Conservation (phyloP, 106 monocot genomes). For the Apostasia ramifera region DNA sequence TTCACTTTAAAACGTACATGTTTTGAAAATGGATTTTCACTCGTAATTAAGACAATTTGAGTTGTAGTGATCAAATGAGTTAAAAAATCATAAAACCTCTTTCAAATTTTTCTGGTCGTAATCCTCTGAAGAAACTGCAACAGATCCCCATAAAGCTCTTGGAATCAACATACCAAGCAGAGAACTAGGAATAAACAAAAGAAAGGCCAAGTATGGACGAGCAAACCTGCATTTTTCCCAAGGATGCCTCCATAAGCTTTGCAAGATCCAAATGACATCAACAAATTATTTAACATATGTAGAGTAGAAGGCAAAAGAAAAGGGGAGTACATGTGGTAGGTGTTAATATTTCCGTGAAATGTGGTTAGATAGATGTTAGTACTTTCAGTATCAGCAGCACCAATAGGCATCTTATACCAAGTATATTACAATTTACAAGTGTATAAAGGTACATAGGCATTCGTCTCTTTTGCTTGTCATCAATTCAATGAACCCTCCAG, state of each 20-base stretch:
- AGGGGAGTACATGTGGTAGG: no score
- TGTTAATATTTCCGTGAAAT: no score
- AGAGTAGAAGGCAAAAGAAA: no score
- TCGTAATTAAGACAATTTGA: background rate
- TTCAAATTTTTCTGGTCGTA: slow-evolving; percentile 19
- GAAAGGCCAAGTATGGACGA: slow-evolving; percentile 82
- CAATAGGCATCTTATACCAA: no score
- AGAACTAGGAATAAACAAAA: slow-evolving; percentile 90
- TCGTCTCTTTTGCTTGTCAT: no score
- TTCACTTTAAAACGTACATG: no score
- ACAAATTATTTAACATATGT: background rate
- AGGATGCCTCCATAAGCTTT: background rate
- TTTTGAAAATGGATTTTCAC: no score
- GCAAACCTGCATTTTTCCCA: slow-evolving; percentile 77
- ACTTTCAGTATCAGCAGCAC: no score
- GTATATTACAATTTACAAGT: no score
- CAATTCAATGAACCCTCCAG: no score
- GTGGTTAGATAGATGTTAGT: no score
- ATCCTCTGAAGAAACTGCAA: slow-evolving; percentile 30
- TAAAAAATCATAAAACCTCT: slow-evolving; percentile 26
- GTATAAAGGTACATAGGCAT: no score
- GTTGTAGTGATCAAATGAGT: background rate
- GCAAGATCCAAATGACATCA: background rate
- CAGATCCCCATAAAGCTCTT: slow-evolving; percentile 53
- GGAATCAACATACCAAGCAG: slow-evolving; percentile 79